Conservation (phyloP, 306 rosid species). For the Calophaca sinica region DNA sequence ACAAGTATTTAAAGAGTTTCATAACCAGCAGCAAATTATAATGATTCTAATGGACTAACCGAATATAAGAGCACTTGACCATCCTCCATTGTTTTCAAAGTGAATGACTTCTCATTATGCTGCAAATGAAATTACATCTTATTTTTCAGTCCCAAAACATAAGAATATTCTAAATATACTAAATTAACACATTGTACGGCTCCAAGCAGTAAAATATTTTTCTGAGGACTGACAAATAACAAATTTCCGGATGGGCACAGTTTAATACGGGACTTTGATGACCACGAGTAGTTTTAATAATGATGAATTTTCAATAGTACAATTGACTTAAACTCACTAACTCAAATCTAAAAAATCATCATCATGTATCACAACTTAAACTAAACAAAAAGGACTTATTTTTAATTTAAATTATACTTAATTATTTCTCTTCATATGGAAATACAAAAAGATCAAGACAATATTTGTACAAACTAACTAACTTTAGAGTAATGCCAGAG, state of each 20-base stretch:
- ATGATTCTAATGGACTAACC: constrained; percentile 55
- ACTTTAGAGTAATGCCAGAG: constrained; percentile 4
- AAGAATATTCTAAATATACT: constrained; percentile 24
- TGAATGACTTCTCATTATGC: constrained; percentile 90
- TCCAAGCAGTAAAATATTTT: constrained; percentile 32
- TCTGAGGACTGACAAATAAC: constrained; percentile 2
- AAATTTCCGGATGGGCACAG: constrained; percentile 15
- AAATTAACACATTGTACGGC: constrained; percentile 27
- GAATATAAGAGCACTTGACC: constrained; percentile 92
- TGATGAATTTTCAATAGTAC: not conserved
- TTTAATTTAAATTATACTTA: constrained; percentile 1
- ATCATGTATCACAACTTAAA: not conserved
- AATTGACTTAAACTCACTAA: constrained; percentile 1
- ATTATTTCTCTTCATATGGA: constrained; percentile 14
- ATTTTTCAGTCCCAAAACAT: constrained; percentile 27
- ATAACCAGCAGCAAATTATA: constrained; percentile 38
- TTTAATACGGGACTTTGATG: constrained; percentile 18
- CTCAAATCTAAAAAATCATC: not conserved
- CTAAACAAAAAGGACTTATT: not conserved
- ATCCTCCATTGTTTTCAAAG: constrained; percentile 97
- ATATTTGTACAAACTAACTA: not conserved
- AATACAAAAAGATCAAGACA: constrained; percentile 15
- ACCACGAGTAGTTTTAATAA: constrained; percentile 6
- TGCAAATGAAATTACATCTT: constrained; percentile 52
- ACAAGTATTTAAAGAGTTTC: constrained; percentile 16